Evolutionary conservation across 371 early-diverging fungal species (phyloP).

Genomic region (Syncephalastrum contaminatum): DNA sequence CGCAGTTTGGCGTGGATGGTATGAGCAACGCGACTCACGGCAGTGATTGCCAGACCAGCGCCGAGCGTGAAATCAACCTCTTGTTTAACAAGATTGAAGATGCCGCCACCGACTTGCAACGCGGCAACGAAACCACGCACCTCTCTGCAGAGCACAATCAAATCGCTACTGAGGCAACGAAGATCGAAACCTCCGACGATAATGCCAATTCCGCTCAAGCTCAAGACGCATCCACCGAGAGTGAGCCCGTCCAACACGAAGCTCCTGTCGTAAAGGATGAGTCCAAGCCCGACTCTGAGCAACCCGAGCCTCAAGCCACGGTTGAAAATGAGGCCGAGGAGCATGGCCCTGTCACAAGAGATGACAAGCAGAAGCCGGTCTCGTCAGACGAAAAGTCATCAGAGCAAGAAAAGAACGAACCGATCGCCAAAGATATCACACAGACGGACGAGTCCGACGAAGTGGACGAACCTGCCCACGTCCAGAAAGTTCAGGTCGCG

Average conservation of each 20-base stretch:
- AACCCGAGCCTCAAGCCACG: neutral
- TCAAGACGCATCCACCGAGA: neutral
- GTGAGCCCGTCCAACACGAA: neutral
- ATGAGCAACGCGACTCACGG: constrained; percentile 75
- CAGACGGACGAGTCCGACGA: neutral
- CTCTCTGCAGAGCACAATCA: constrained; percentile 3
- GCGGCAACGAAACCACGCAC: neutral
- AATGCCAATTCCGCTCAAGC: neutral
- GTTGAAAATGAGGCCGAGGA: neutral
- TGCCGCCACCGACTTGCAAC: neutral
- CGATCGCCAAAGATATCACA: no score
- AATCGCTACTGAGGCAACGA: neutral
- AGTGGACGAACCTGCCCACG: neutral
- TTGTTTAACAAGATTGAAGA: constrained; percentile 40
- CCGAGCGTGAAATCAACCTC: constrained; percentile 67
- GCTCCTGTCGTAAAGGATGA: neutral
- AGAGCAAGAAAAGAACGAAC: neutral
- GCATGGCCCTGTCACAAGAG: neutral
- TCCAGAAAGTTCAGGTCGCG: neutral
- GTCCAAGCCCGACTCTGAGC: neutral
- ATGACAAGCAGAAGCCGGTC: neutral
- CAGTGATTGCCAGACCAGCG: constrained; percentile 62
- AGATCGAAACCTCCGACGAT: neutral
- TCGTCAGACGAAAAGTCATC: neutral
- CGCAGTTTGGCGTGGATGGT: constrained; percentile 62